These are phyloP conservation scores for Tricholoma hemisulphureum DNA, from an alignment of 768 basidiomycete species.

Conservation along the genomic window DNA sequence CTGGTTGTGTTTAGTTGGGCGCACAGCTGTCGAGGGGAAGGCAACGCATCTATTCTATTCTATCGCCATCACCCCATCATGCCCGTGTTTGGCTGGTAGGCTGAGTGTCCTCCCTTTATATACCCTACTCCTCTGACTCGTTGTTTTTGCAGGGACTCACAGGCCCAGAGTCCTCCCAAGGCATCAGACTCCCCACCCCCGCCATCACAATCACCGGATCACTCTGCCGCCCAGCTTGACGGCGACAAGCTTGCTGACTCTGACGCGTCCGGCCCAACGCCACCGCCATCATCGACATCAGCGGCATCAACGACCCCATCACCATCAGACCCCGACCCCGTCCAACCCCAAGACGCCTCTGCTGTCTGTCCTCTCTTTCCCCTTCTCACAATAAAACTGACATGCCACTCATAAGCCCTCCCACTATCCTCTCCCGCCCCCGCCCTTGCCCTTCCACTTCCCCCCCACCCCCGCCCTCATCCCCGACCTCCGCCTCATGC, in stretches of 20 bases:
- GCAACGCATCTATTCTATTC: not conserved
- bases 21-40: not conserved
- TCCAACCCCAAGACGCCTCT: constrained; percentile 6
- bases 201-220: constrained; percentile 1
- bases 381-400: constrained; percentile 1
- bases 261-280: constrained; percentile 11
- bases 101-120: constrained; percentile 21
- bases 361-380: not conserved
- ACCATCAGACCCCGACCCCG: constrained; percentile 12
- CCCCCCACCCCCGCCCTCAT: constrained; percentile 16
- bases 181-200: not conserved
- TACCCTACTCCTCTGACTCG: constrained; percentile 25
- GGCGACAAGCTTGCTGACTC: not conserved
- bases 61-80: constrained; percentile 9
- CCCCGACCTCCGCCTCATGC: constrained; percentile 38
- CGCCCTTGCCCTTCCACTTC: constrained; percentile 15
- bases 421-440: not conserved
- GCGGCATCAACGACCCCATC: constrained; percentile 6
- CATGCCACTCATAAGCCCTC: too few relatives aligned
- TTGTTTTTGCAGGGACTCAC: constrained; percentile 15
- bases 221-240: not conserved
- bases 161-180: constrained; percentile 3
- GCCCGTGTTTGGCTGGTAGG: constrained; percentile 35
- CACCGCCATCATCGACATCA: constrained; percentile 6
- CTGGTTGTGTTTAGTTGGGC: not conserved